Conservation (phyloP, 495 filamentous ascomycete species). For the Daldinia bambusicola region DNA sequence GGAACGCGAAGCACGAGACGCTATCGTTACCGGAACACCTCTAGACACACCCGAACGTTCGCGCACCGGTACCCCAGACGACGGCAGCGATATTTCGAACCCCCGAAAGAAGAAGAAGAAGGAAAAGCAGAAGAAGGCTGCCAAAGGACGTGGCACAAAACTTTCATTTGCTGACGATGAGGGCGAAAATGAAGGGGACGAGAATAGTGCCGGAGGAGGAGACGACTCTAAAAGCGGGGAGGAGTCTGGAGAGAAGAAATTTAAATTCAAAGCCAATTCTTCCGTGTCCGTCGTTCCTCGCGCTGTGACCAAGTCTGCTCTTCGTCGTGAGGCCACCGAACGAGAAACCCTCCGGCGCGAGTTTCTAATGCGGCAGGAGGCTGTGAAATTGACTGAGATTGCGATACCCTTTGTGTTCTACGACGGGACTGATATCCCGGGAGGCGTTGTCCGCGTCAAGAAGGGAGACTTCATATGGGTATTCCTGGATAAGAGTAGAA, state of each 20-base stretch:
- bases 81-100: slow-evolving; percentile 48
- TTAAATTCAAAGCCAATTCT: slow-evolving; percentile 67
- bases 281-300: slow-evolving; percentile 77
- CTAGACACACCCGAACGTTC: slow-evolving; percentile 54
- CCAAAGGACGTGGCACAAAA: slow-evolving; percentile 42
- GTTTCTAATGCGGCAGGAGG: slow-evolving; percentile 83
- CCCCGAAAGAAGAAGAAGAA: slow-evolving; percentile 53
- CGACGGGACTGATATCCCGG: slow-evolving; percentile 94
- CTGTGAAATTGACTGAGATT: slow-evolving; percentile 89
- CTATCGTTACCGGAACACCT: slow-evolving; percentile 59
- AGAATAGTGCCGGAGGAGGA: neutral
- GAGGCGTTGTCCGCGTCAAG: slow-evolving; percentile 82
- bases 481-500: slow-evolving; percentile 88
- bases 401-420: slow-evolving; percentile 97
- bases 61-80: slow-evolving; percentile 53
- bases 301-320: slow-evolving; percentile 83
- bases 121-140: slow-evolving; percentile 44
- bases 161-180: slow-evolving; percentile 57
- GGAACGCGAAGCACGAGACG: slow-evolving; percentile 79
- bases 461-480: slow-evolving; percentile 94
- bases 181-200: slow-evolving; percentile 31
- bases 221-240: slow-evolving; percentile 74
- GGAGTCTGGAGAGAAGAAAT: slow-evolving; percentile 68
- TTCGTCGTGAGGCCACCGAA: slow-evolving; percentile 82
- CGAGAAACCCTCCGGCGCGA: slow-evolving; percentile 85